Base-by-base conservation (phyloP, 208 protist species). In the Leptomonas seymouri region DNA sequence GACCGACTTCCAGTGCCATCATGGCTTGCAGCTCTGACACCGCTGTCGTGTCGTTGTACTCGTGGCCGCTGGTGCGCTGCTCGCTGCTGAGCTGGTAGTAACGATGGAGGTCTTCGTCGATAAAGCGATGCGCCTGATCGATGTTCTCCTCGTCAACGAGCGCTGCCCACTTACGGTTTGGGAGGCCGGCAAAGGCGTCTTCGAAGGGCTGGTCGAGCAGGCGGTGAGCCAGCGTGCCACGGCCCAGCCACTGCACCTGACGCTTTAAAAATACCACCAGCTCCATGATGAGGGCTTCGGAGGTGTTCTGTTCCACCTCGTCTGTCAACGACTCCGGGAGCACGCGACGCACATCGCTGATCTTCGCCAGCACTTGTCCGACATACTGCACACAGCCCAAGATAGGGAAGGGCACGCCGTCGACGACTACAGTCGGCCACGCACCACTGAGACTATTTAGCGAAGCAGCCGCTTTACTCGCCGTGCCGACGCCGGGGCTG, bases 381-480 rank as follows among this genome's bases (percentile, higher is more conserved):
- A 96, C 86, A 58, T 96, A 96, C 48, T 85, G 73, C 31, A 93
- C 86, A 69, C 85, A 91, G 16, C 75, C 62, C 16, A 96, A 71
- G 30, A 96, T 73, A 14, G 90, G 87, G 58, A 77, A 86, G 4
- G 45, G 23, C 20, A 71, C 59, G 16, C 78, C 78, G 21, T 65
- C 42, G 42, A 81, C 67, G 11, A 67, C 73, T 8, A 93, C 80
- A 9, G 88, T 90, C 18, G 90, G 88, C 86, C 87, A 93, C 51
- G 74, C 67, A 31, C 64, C 67, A 25, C 56, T 67, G 31, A 58
- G 59, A 7, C 18, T 61, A 36, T 70, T 64, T 48, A 76, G n/a
- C 36, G 54, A 54, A 18, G 66, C 16, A 36, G 56, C 65, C 9
- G 48, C 53, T 12, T 72, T 50, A 34, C 51, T 45, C 25, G 39